A percentile compares a stretch with the other conserved stretches of the same genome.
These are phyloP conservation scores for Candida sojae DNA, from an alignment of 1,139 yeast species.

Conservation along the genomic window DNA sequence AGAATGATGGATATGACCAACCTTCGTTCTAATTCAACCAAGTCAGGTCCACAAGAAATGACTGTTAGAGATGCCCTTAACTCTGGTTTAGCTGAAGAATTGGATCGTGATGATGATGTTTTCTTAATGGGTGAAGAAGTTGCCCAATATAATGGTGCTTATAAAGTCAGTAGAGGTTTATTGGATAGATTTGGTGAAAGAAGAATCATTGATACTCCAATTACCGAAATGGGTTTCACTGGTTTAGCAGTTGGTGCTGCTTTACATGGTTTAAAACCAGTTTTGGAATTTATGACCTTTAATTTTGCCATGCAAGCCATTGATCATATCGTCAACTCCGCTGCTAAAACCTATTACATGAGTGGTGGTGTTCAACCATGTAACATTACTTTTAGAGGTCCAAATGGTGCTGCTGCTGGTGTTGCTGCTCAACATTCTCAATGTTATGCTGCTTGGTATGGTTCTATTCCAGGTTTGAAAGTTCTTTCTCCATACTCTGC, in stretches of 20 bases:
- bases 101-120: conserved; percentile 93
- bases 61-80: conserved; percentile 98
- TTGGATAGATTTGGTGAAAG: conserved; percentile 96
- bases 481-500: conserved; percentile 95
- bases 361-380: conserved; percentile 98
- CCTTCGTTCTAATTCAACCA: conserved; percentile 47
- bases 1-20: conserved; percentile 30
- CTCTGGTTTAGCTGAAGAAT: conserved; percentile 94
- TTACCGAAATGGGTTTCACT: conserved; percentile 98
- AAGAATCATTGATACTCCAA: conserved; percentile 96
- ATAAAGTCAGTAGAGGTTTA: conserved; percentile 93
- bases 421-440: conserved; percentile 99
- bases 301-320: conserved; percentile 99
- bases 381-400: conserved; percentile 97
- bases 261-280: conserved; percentile 93
- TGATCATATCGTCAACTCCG: conserved; percentile 97
- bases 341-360: conserved; percentile 98
- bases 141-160: conserved; percentile 98
- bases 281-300: conserved; percentile 98
- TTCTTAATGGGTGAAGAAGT: conserved; percentile 99
- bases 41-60: conserved; percentile 62
- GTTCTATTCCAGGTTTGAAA: conserved; percentile 96
- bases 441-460: conserved; percentile 97
- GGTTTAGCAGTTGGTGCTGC: conserved; percentile 98
- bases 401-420: conserved; percentile 99